These are phyloP conservation scores for Aspergillus quadrilineatus DNA, from an alignment of 2,329 filamentous ascomycete species.

Conservation along the genomic window DNA sequence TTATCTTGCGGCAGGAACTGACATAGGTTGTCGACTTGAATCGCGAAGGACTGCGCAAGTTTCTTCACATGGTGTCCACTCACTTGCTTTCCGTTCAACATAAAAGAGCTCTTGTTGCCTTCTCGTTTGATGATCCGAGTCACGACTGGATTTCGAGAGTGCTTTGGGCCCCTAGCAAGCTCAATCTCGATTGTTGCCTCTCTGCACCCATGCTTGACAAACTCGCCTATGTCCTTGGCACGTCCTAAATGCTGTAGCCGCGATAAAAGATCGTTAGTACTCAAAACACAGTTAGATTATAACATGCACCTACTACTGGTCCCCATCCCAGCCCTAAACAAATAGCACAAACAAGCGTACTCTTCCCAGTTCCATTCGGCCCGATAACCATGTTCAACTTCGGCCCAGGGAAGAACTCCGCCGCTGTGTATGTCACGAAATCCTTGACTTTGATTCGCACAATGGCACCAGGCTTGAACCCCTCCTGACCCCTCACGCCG, in stretches of 20 bases:
- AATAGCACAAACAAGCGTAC: conserved; percentile 93
- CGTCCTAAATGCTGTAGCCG: conserved; percentile 68
- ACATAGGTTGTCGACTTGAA: conserved; percentile 96
- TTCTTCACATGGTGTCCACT: conserved; percentile 63
- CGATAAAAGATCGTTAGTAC: neutral
- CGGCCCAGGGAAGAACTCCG: conserved; percentile 86
- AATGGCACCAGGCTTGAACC: conserved; percentile 70
- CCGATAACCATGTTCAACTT: conserved; percentile 98
- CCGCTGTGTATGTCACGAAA: conserved; percentile 92
- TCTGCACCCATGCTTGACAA: conserved; percentile 83
- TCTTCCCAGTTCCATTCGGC: conserved; percentile 98
- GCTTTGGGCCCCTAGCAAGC: conserved; percentile 63
- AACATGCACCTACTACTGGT: conserved; percentile 52
- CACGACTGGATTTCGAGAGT: conserved; percentile 67
- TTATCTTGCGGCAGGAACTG: conserved; percentile 96
- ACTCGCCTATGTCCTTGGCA: conserved; percentile 80
- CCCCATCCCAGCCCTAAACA: conserved; percentile 87
- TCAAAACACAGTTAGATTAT: neutral
- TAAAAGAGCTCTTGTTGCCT: conserved; percentile 78
- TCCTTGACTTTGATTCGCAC: conserved; percentile 81
- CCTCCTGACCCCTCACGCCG: conserved; percentile 19
- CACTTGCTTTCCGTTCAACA: conserved; percentile 65
- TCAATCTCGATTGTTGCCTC: conserved; percentile 88
- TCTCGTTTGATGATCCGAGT: conserved; percentile 75
- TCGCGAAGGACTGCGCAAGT: conserved; percentile 70